Evolutionary conservation across 2,329 filamentous ascomycete species (phyloP).

Genomic region (Teratosphaeria pseudoeucalypti): DNA sequence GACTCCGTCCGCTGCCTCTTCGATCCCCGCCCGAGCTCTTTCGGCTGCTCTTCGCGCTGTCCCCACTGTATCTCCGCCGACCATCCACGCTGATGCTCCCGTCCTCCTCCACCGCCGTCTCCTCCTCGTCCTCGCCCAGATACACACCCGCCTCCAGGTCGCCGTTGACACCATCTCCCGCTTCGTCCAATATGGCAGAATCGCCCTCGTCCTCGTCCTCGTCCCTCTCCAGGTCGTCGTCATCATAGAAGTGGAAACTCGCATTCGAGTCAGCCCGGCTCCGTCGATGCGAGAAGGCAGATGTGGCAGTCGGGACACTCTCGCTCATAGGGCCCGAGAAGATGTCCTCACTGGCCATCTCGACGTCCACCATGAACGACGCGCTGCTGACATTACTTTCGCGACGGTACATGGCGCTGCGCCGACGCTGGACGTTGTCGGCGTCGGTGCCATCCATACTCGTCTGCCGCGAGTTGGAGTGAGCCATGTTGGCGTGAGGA

Average conservation of each 20-base stretch:
- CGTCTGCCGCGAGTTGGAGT: background rate
- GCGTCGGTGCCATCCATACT: slow-evolving; percentile 10
- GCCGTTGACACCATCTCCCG: slow-evolving; percentile 28
- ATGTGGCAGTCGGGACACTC: slow-evolving; percentile 86
- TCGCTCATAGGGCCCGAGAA: slow-evolving; percentile 91
- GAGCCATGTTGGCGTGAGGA: background rate
- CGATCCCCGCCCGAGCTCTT: slow-evolving; percentile 12
- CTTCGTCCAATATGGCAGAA: slow-evolving; percentile 36
- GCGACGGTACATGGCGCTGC: slow-evolving; percentile 44
- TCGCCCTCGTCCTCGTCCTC: slow-evolving; percentile 40
- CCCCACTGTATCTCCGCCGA: slow-evolving; percentile 8
- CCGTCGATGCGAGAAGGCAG: slow-evolving; percentile 81
- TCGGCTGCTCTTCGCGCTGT: slow-evolving; percentile 53
- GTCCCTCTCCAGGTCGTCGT: slow-evolving; percentile 40
- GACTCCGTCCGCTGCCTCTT: slow-evolving; percentile 45
- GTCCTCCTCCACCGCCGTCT: background rate
- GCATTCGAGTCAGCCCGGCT: slow-evolving; percentile 70
- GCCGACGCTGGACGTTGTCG: slow-evolving; percentile 12
- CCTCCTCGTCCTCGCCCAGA: slow-evolving; percentile 10
- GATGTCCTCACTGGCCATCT: slow-evolving; percentile 95
- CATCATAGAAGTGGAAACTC: slow-evolving; percentile 79
- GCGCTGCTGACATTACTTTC: slow-evolving; percentile 54
- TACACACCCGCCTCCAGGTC: slow-evolving; percentile 27
- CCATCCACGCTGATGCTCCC: background rate
- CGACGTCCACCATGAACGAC: slow-evolving; percentile 78